Evolutionary conservation across 371 early-diverging fungal species (phyloP).

Genomic region (Circinella umbellata): DNA sequence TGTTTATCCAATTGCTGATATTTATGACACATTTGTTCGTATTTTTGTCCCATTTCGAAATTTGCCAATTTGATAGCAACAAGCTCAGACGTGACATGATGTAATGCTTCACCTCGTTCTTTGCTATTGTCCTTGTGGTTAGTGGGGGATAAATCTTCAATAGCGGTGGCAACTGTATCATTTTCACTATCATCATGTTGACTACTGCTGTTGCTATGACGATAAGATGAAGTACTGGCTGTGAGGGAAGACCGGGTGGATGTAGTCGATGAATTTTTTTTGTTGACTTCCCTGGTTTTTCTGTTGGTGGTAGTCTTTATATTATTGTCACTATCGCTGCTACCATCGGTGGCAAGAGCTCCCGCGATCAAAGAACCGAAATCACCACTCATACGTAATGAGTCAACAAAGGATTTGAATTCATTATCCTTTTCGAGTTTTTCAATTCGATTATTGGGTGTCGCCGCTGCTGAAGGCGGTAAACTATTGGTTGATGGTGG

Average conservation of each 20-base stretch:
- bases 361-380: constrained; percentile 54
- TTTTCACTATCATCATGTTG: constrained; percentile 2
- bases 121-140: background rate
- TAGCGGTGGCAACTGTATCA: constrained; percentile 1
- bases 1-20: constrained; percentile 37
- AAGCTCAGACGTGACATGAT: constrained; percentile 43
- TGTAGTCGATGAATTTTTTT: background rate
- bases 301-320: background rate
- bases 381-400: constrained; percentile 44
- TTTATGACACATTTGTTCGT: constrained; percentile 43
- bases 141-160: background rate
- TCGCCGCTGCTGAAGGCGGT: constrained; percentile 2
- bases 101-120: constrained; percentile 19
- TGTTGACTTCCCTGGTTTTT: background rate
- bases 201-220: constrained; percentile 10
- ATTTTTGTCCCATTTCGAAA: constrained; percentile 46
- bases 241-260: background rate
- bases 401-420: constrained; percentile 41
- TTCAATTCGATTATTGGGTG: constrained; percentile 4
- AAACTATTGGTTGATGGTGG: constrained; percentile 7
- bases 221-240: background rate
- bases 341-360: constrained; percentile 19
- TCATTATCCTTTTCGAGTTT: constrained; percentile 14
- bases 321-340: background rate
- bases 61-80: constrained; percentile 41